Conservation (phyloP, 345 rosid species). For the Dipteronia sinensis region DNA sequence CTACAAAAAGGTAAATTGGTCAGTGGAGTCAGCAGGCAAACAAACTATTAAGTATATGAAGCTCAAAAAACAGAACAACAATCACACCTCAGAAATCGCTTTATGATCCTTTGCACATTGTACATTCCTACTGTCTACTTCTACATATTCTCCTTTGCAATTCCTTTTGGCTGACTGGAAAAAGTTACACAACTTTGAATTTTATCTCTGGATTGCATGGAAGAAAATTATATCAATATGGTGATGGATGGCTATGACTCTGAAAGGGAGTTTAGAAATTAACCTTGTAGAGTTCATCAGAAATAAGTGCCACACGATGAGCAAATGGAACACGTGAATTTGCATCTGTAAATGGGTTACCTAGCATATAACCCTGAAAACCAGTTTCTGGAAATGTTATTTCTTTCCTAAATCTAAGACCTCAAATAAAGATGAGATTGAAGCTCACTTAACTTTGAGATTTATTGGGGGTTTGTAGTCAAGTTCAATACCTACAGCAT, state of each 20-base stretch:
- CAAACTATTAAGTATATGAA: background rate
- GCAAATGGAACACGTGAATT: constrained; percentile 41
- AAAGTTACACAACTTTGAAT: background rate
- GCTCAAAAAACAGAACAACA: background rate
- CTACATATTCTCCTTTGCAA: constrained; percentile 31
- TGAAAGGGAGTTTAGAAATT: background rate
- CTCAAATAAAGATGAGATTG: background rate
- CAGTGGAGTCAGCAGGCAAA: no score
- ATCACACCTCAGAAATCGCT: constrained; percentile 28
- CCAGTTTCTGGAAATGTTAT: background rate
- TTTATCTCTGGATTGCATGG: no score
- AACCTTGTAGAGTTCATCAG: no score
- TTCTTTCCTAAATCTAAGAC: no score
- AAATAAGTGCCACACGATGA: constrained; percentile 37
- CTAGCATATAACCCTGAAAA: constrained; percentile 52
- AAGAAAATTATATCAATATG: no score
- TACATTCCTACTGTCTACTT: background rate
- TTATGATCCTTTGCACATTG: constrained; percentile 32
- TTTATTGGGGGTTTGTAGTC: constrained; percentile 31
- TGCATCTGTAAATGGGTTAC: constrained; percentile 38
- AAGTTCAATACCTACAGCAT: constrained; percentile 17
- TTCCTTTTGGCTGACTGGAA: constrained; percentile 31
- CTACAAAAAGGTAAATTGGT: constrained; percentile 16
- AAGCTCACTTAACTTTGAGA: constrained; percentile 35
- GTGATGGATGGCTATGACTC: no score